Conservation (phyloP, 805 yeast species). For the Starmerella stigmatis region DNA sequence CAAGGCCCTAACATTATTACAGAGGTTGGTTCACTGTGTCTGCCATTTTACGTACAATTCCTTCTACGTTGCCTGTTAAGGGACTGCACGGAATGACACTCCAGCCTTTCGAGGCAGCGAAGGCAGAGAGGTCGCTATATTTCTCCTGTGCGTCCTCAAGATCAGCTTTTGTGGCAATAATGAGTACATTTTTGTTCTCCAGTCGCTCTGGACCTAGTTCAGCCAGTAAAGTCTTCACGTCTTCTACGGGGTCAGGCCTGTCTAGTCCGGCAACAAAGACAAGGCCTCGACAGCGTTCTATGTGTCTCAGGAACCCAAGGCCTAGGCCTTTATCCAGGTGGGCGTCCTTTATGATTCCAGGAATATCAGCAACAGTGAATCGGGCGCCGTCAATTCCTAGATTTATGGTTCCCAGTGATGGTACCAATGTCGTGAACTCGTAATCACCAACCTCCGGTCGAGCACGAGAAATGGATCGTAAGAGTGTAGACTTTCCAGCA, state of each 20-base stretch:
- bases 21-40: constrained; percentile 8
- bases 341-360: constrained; percentile 90
- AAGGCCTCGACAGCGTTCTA: constrained; percentile 82
- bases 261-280: constrained; percentile 80
- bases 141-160: constrained; percentile 43
- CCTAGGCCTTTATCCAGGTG: constrained; percentile 81
- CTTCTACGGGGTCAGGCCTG: constrained; percentile 50
- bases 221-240: constrained; percentile 47
- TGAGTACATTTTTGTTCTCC: constrained; percentile 50
- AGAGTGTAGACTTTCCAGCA: constrained; percentile 87
- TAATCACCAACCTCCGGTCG: constrained; percentile 89
- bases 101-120: constrained; percentile 38
- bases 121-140: constrained; percentile 36
- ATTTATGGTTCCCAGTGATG: constrained; percentile 80
- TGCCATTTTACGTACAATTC: constrained; percentile 59
- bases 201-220: constrained; percentile 62
- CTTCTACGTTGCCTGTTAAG: constrained; percentile 58
- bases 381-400: constrained; percentile 42
- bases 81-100: constrained; percentile 80
- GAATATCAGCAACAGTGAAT: constrained; percentile 94
- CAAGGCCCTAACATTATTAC: background rate
- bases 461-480: constrained; percentile 80
- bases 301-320: constrained; percentile 78
- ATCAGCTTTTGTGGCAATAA: constrained; percentile 94
- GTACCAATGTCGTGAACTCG: constrained; percentile 91